Evolutionary conservation across 2,329 filamentous ascomycete genomes (phyloP).

Genomic region (Colletotrichum chlorophyti): DNA sequence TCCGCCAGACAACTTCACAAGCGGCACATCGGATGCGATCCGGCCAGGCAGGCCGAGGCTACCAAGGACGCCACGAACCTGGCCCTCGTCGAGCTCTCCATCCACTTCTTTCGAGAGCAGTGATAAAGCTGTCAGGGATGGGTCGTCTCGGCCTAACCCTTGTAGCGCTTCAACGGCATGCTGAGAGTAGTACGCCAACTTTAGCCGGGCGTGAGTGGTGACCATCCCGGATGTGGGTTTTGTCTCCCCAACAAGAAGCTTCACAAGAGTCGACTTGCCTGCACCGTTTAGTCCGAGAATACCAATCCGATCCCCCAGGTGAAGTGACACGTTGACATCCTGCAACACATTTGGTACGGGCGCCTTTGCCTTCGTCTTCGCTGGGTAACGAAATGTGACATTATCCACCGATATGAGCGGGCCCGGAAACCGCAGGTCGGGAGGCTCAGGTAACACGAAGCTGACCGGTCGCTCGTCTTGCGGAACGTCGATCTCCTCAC

Average conservation of each 20-base stretch:
- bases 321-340: conserved; percentile 71
- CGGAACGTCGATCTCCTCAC: conserved; percentile 76
- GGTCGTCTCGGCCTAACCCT: conserved; percentile 49
- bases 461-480: conserved; percentile 64
- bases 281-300: conserved; percentile 81
- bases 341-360: conserved; percentile 58
- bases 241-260: conserved; percentile 68
- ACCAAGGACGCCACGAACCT: conserved; percentile 70
- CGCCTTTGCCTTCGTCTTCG: conserved; percentile 34
- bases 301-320: conserved; percentile 76
- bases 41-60: conserved; percentile 75
- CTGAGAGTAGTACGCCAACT: conserved; percentile 80
- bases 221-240: conserved; percentile 67
- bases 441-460: conserved; percentile 66
- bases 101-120: conserved; percentile 65
- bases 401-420: conserved; percentile 76
- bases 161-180: conserved; percentile 77
- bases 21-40: conserved; percentile 74
- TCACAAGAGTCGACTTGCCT: conserved; percentile 82
- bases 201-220: conserved; percentile 71
- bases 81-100: conserved; percentile 66
- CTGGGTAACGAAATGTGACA: conserved; percentile 68
- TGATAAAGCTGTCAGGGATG: conserved; percentile 67
- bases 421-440: conserved; percentile 77
- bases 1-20: conserved; percentile 78